Evolutionary conservation across 2,329 filamentous ascomycete genomes (phyloP), one percentile per base, ranked within the genome.

Genomic region (Rhinocladiella similis): DNA sequence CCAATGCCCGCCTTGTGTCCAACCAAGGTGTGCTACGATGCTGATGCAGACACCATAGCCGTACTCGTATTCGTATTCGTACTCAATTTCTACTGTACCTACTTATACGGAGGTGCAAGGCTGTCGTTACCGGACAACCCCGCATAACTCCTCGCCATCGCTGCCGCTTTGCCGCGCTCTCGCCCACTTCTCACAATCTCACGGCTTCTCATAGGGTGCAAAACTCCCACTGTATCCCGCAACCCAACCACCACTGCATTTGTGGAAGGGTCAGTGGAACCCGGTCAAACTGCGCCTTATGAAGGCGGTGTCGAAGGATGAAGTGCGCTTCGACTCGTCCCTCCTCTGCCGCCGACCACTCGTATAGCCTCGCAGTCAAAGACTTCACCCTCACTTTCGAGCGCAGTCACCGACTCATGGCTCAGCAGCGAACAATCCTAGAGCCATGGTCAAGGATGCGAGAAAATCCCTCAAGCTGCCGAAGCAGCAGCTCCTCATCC

Each of bases 401-500:
- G 27, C 54, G 16, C 38, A 50, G 19, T 16, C 18, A n/a, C 16
- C 50, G 2, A 50, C 59, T 53, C 56, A 59, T 54, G 56, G 54
- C 55, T 59, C 50, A 19, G 47, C 48, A 19, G 43, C 29, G 22
- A 25, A n/a, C 22, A 27, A 13, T 36, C 42, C 42, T 39, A 47
- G 51, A 56, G 53, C 50, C 50, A 63, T 63, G 61, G 57, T 52
- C 25, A 63, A 57, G 50, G 53, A 48, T 50, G 50, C 50, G 22
- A 63, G 62, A 35, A 49, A 42, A 35, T 81, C 84, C 22, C 89
- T 54, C 13, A 50, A 85, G 77, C 80, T 94, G 78, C 90, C 90
- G 0, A 78, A 83, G 41, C 83, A 86, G 80, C 90, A 95, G 75
- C 78, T 95, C 68, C 76, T 85, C 42, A 91, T 95, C 68, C 76